phyloP scores from a whole-genome alignment of 768 basidiomycete genomes.

The Mrakia gelida region DNA sequence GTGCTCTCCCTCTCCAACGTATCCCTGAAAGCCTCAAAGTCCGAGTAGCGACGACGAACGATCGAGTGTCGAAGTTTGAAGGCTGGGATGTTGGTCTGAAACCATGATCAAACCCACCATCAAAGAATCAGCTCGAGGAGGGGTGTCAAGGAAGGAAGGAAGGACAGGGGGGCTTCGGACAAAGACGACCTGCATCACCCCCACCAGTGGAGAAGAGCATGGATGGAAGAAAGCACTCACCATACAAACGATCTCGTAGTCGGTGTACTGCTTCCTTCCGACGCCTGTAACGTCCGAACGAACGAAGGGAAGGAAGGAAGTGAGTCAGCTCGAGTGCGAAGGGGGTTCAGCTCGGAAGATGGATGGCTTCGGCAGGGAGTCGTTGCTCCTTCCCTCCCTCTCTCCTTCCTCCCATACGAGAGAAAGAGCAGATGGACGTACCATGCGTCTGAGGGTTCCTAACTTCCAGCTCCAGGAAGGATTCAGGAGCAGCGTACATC shows the following conservation, averaged over 20 bases:
- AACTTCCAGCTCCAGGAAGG: conserved; percentile 95
- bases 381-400: background rate
- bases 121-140: background rate
- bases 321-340: background rate
- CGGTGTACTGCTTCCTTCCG: conserved; percentile 98
- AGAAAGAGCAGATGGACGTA: background rate
- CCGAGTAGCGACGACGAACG: conserved; percentile 81
- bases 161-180: background rate
- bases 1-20: conserved; percentile 96
- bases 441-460: conserved; percentile 96
- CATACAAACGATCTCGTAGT: conserved; percentile 98
- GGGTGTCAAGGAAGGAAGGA: background rate
- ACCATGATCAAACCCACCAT: background rate
- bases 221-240: conserved; percentile 51
- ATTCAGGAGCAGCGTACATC: conserved; percentile 84
- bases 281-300: conserved; percentile 60
- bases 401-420: background rate
- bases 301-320: background rate
- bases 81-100: conserved; percentile 94
- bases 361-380: too few relatives aligned
- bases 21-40: conserved; percentile 95
- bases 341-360: background rate
- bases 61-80: conserved; percentile 94
- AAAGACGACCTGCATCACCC: background rate
- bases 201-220: background rate